These are phyloP conservation scores for Leishmania braziliensis DNA, from an alignment of 208 protist species.

Conservation along the genomic window DNA sequence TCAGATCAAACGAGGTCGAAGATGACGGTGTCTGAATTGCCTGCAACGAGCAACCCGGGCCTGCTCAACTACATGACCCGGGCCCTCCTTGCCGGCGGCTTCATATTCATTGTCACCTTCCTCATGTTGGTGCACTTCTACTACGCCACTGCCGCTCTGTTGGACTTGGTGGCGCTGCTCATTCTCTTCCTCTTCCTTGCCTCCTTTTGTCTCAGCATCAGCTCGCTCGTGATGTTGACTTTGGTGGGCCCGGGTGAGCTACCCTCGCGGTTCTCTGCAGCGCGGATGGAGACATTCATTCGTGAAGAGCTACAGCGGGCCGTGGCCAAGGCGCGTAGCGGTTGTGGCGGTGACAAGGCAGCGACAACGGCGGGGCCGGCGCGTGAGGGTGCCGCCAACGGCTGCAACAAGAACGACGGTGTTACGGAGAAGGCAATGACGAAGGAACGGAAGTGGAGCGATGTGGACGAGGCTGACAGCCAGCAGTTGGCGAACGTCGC, in stretches of 20 bases:
- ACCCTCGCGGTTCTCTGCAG: slow-evolving; percentile 40
- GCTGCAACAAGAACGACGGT: neutral
- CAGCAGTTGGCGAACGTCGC: slow-evolving; percentile 32
- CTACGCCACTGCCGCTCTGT: slow-evolving; percentile 25
- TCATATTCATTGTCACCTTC: slow-evolving; percentile 10
- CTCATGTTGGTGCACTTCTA: slow-evolving; percentile 31
- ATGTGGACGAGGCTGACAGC: slow-evolving; percentile 27
- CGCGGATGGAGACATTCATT: slow-evolving; percentile 50
- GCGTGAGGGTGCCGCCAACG: neutral
- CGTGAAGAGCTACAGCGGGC: slow-evolving; percentile 36
- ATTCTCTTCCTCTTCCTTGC: slow-evolving; percentile 25
- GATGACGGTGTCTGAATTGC: slow-evolving; percentile 2
- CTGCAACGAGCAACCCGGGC: slow-evolving; percentile 21
- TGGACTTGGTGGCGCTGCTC: slow-evolving; percentile 13
- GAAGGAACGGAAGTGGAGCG: slow-evolving; percentile 2
- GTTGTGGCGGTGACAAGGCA: slow-evolving; percentile 1
- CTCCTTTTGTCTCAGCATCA: slow-evolving; percentile 22
- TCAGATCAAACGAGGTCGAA: neutral
- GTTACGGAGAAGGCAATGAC: neutral
- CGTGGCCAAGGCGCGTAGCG: slow-evolving; percentile 13
- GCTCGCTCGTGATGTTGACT: slow-evolving; percentile 13
- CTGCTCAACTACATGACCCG: slow-evolving; percentile 21
- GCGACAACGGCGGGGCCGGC: neutral
- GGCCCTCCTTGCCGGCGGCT: neutral
- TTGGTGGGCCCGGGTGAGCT: slow-evolving; percentile 32